Percentiles rank a stretch among this genome's conserved stretches.
phyloP scores from a whole-genome alignment of 2,329 filamentous ascomycete species.

The Penicillium sp. region DNA sequence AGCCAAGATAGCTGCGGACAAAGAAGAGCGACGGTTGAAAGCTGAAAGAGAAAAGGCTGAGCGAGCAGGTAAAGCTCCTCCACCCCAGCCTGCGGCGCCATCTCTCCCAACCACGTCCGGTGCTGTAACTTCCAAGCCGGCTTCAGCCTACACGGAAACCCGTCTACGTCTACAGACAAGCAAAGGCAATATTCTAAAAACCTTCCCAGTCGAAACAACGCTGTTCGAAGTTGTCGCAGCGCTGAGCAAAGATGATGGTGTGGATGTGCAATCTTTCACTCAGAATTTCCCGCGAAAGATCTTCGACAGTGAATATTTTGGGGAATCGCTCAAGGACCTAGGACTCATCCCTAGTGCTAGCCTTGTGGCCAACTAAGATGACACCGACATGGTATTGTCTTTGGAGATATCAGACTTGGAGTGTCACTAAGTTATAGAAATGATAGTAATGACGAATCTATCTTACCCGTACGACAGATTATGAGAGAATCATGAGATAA shows the following conservation, averaged over 20 bases:
- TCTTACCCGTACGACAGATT: not conserved
- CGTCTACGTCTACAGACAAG: conserved; percentile 76
- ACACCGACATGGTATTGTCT: not conserved
- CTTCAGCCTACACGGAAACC: conserved; percentile 72
- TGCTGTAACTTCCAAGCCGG: conserved; percentile 56
- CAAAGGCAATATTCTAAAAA: conserved; percentile 77
- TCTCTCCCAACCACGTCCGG: conserved; percentile 41
- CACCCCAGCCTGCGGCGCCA: conserved; percentile 39
- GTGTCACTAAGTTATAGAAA: not conserved
- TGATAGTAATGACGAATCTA: not conserved
- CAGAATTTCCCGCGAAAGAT: conserved; percentile 85
- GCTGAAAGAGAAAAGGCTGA: conserved; percentile 80
- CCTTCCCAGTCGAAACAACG: conserved; percentile 81
- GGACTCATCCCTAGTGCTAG: conserved; percentile 88
- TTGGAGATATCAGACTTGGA: not conserved
- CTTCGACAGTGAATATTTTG: conserved; percentile 72
- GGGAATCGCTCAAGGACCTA: conserved; percentile 87
- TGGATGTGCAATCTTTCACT: conserved; percentile 70
- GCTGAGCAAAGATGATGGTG: conserved; percentile 66
- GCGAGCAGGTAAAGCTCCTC: conserved; percentile 66
- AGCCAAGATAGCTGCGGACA: conserved; percentile 92
- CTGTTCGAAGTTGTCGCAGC: conserved; percentile 85
- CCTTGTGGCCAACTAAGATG: conserved; percentile 62
- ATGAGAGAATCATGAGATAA: not conserved
- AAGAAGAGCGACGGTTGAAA: conserved; percentile 80